Evolutionary conservation across 2,329 filamentous ascomycete genomes (phyloP), one percentile per base, ranked within the genome.

Genomic region (Colletotrichum musicola): DNA sequence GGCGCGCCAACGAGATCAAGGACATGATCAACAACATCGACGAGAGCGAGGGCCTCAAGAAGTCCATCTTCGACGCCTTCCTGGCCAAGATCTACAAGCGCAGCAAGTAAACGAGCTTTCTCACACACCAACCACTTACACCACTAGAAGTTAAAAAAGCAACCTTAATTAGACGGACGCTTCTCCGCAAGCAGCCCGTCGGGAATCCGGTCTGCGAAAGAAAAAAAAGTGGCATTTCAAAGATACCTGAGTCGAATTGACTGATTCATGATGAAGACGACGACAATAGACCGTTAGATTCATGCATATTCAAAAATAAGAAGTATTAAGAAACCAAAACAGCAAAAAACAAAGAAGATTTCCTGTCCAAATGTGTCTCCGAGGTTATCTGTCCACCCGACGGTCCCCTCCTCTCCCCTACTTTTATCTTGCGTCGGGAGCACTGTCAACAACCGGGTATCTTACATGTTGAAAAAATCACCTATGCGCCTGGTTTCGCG

Each of bases 51-150:
- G 96, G 96, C 16, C 83, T 99, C 77, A 98, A 97, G 88, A 96
- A 93, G 88, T 88, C 86, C 68, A 89, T 98, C 47, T 97, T 98
- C 74, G 92, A 97, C 75, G 88, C 89, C 51, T 99, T 98, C 87
- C 85, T 99, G 72, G 86, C 86, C 81, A 99, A 99, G 89, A 98
- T 99, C 78, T 98, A 98, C 89, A 97, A 97, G 90, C 89, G 96
- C 78, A 96, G 89, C 88, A 98, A 97, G 84, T 98, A 93, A 81
- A 72, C 7, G 5, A 12, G 51, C 22, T 56, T 64, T 62, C 18
- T 40, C 25, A 30, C 50, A 22, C 13, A 30, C 13, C 50, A 53
- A 53, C 50, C 50, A 30, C 10, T 25, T 14, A 7, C 50, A 53
- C 25, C 50, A 61, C 46, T 9, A 18, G 27, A 42, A 42, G 18